Evolutionary conservation across 768 basidiomycete species (phyloP), one percentile per base, ranked within the genome.

Genomic region (Lyophyllum shimeji): DNA sequence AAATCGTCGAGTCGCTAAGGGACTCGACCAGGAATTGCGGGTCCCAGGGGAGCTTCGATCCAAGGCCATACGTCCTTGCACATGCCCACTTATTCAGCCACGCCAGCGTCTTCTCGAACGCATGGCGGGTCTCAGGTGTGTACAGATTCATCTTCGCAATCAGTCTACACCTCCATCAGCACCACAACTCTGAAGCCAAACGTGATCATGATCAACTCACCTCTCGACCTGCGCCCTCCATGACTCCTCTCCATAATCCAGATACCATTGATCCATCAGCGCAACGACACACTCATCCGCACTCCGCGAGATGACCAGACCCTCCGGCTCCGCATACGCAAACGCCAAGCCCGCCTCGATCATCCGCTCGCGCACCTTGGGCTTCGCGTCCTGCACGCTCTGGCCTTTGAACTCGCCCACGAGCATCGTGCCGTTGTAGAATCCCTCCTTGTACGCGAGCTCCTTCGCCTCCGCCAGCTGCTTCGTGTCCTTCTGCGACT

Each of bases 61-160:
- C 97, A 63, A 99, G 78, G 52, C 97, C 97, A 69, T 95, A 98
- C 5, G 92, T 93, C 37, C 97, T 83, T n/a, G 97, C 96, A 70
- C 97, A 99, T 1, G 97, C 97, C 97, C 97, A 99, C 71, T 99
- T 83, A 66, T 94, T 94, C 74, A 99, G 76, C 97, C 97, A 99
- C 48, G 84, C 89, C 67, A 99, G 76, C 7, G 91, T 93, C 60
- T 85, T 87, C 71, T 97, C 92, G 67, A 98, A 98, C 1, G 81
- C 83, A 73, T 99, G 86, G 27, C 95, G 84, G 0, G 96, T 98
- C 76, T 98, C 97, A n/a, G 78, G 68, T 27, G 85, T 84, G 77
- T 94, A 98, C 3, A 92, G 87, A 71, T 97, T 84, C 95, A 98
- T 95, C 64, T 77, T 82, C 7, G 80, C 82, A 64, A 98, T 73